A percentile compares a stretch with the other conserved stretches of the same genome.
These are phyloP conservation scores for Solanum peruvianum DNA, from an alignment of 257 asterid genomes.

Conservation along the genomic window DNA sequence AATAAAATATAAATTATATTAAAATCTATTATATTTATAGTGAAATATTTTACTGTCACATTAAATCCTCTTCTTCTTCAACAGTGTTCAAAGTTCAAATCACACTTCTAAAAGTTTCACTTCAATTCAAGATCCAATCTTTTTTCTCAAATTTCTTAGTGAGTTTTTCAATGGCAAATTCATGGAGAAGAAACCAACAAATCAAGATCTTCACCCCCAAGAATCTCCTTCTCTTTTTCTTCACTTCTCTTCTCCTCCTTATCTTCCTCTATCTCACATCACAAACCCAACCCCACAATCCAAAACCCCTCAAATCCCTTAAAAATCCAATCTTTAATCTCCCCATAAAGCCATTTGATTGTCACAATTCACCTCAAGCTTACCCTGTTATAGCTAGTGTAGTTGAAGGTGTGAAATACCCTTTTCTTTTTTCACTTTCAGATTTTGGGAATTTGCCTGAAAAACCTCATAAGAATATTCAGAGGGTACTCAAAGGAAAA, in stretches of 20 bases:
- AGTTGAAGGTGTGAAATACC: slow-evolving; percentile 88
- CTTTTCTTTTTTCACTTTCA: slow-evolving; percentile 80
- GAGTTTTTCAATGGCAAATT: slow-evolving; percentile 59
- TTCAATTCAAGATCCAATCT: neutral
- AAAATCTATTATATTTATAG: neutral
- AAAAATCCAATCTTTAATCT: slow-evolving; percentile 6
- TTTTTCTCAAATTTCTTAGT: neutral
- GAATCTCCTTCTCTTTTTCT: slow-evolving; percentile 60
- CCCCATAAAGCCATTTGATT: slow-evolving; percentile 56
- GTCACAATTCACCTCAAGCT: slow-evolving; percentile 72
- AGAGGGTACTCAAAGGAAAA: slow-evolving; percentile 75
- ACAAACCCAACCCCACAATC: slow-evolving; percentile 39
- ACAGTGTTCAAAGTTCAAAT: neutral
- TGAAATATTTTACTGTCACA: neutral
- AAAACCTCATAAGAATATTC: slow-evolving; percentile 97
- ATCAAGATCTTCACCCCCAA: slow-evolving; percentile 49
- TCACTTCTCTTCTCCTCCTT: slow-evolving; percentile 62
- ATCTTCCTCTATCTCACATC: slow-evolving; percentile 61
- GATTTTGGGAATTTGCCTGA: slow-evolving; percentile 82
- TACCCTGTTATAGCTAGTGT: slow-evolving; percentile 77
- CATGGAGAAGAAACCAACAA: slow-evolving; percentile 77
- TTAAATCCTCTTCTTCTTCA: neutral
- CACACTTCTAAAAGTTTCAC: neutral
- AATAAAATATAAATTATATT: neutral
- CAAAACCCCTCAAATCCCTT: slow-evolving; percentile 13